Percentiles rank a stretch among this genome's conserved stretches.
These are phyloP conservation scores for Tritrichomonas musculus DNA, from an alignment of 208 protist genomes.

Conservation along the genomic window DNA sequence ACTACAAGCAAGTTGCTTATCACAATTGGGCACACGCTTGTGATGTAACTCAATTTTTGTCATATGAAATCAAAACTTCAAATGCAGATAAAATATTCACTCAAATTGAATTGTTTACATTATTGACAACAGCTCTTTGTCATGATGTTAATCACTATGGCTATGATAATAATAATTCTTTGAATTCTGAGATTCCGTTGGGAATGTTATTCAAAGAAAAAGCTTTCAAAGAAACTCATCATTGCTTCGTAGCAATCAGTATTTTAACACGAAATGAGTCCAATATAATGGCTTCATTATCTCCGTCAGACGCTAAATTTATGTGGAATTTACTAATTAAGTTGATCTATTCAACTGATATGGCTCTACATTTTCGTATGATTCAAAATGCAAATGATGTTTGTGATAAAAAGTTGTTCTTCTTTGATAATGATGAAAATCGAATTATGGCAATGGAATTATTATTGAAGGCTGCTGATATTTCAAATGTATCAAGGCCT, in stretches of 20 bases:
- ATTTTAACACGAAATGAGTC: slow-evolving; percentile 38
- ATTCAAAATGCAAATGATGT: not conserved
- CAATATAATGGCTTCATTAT: slow-evolving; percentile 44
- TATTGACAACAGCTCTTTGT: slow-evolving; percentile 69
- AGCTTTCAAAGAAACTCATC: slow-evolving; percentile 58
- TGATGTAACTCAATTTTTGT: slow-evolving; percentile 59
- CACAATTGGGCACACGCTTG: slow-evolving; percentile 63
- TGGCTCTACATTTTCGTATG: slow-evolving; percentile 50
- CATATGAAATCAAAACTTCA: slow-evolving; percentile 40
- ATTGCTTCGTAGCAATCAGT: slow-evolving; percentile 43
- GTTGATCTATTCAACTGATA: slow-evolving; percentile 56
- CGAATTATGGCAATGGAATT: not conserved
- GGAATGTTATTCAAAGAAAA: slow-evolving; percentile 64
- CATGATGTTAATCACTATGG: slow-evolving; percentile 92
- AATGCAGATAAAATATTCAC: slow-evolving; percentile 58
- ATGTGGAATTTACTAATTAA: slow-evolving; percentile 46
- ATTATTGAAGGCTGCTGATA: not conserved
- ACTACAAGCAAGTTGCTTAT: slow-evolving; percentile 53
- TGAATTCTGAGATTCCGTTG: slow-evolving; percentile 71
- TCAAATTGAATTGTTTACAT: slow-evolving; percentile 67
- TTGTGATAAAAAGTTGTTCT: not conserved
- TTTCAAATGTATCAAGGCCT: slow-evolving; percentile 18
- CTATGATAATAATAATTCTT: slow-evolving; percentile 84
- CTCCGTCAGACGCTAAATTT: slow-evolving; percentile 36
- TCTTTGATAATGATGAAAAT: not conserved